A percentile compares a stretch with the other conserved stretches of the same genome.
Evolutionary conservation across 345 rosid species (phyloP).

Genomic region (Melaleuca alternifolia): DNA sequence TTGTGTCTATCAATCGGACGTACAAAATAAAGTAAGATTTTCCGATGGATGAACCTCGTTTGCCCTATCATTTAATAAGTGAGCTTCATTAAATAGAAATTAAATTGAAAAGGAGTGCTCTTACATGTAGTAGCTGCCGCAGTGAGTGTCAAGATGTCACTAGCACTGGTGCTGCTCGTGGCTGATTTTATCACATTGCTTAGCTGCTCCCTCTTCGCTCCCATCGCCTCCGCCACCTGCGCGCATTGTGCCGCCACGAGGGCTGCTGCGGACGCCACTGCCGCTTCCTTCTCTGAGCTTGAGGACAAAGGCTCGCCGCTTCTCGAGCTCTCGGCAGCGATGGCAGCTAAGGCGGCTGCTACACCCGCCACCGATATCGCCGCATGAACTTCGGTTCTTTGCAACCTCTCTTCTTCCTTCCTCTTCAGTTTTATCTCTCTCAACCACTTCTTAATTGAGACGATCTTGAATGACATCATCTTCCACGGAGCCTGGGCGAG

Average conservation of each 20-base stretch:
- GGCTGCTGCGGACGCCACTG: constrained; percentile 83
- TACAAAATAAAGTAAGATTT: background rate
- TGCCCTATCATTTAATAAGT: background rate
- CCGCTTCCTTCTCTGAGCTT: constrained; percentile 37
- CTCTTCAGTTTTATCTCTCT: constrained; percentile 65
- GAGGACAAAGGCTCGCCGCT: constrained; percentile 5
- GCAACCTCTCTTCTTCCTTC: constrained; percentile 71
- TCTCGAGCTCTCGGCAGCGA: constrained; percentile 52
- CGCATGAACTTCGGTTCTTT: constrained; percentile 84
- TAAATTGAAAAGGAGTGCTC: background rate
- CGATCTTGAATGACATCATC: constrained; percentile 27
- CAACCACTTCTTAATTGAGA: constrained; percentile 77
- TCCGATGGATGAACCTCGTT: background rate
- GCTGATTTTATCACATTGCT: constrained; percentile 59
- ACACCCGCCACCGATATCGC: constrained; percentile 81
- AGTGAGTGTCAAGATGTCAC: constrained; percentile 76
- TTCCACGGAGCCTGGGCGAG: constrained; percentile 57
- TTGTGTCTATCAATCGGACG: background rate
- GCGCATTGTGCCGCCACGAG: constrained; percentile 85
- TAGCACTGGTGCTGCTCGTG: constrained; percentile 55
- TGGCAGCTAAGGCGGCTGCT: constrained; percentile 78
- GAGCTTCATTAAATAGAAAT: background rate
- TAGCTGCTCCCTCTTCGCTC: constrained; percentile 71
- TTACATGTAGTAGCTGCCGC: constrained; percentile 90
- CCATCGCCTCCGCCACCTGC: constrained; percentile 75